Conservation (phyloP, 495 filamentous ascomycete genomes). For the Aspergillus avenaceus region DNA sequence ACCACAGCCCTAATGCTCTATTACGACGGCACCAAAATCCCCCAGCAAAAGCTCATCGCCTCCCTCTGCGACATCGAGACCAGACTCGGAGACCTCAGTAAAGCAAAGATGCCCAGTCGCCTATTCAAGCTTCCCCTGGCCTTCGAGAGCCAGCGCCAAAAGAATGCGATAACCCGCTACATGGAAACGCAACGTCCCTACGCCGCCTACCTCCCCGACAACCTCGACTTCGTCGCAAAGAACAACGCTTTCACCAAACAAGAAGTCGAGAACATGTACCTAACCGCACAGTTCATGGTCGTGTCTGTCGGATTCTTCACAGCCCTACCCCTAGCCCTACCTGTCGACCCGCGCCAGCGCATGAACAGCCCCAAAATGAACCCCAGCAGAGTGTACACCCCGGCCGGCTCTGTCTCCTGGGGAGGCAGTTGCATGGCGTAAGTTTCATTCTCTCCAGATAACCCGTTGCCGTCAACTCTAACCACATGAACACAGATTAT, state of each 20-base stretch:
- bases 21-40: slow-evolving; percentile 41
- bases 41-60: slow-evolving; percentile 27
- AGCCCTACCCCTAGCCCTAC: slow-evolving; percentile 50
- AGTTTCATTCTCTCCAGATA: not conserved
- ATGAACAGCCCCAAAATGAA: slow-evolving; percentile 57
- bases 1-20: slow-evolving; percentile 39
- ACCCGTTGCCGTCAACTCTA: not conserved
- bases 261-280: slow-evolving; percentile 42
- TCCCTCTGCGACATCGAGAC: slow-evolving; percentile 25
- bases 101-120: slow-evolving; percentile 46
- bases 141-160: slow-evolving; percentile 47
- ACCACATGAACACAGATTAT: slow-evolving; percentile 23
- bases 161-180: slow-evolving; percentile 49
- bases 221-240: slow-evolving; percentile 51
- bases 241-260: slow-evolving; percentile 52
- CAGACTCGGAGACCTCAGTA: slow-evolving; percentile 31
- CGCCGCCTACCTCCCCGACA: slow-evolving; percentile 55
- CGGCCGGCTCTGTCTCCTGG: slow-evolving; percentile 49
- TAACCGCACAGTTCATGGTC: slow-evolving; percentile 45
- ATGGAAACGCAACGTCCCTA: slow-evolving; percentile 55
- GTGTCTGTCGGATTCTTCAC: slow-evolving; percentile 57
- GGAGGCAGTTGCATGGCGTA: slow-evolving; percentile 50
- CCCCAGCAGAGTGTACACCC: slow-evolving; percentile 54
- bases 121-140: slow-evolving; percentile 51
- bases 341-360: slow-evolving; percentile 50